phyloP scores from a whole-genome alignment of 2,329 filamentous ascomycete species.

The Tolypocladium album region DNA sequence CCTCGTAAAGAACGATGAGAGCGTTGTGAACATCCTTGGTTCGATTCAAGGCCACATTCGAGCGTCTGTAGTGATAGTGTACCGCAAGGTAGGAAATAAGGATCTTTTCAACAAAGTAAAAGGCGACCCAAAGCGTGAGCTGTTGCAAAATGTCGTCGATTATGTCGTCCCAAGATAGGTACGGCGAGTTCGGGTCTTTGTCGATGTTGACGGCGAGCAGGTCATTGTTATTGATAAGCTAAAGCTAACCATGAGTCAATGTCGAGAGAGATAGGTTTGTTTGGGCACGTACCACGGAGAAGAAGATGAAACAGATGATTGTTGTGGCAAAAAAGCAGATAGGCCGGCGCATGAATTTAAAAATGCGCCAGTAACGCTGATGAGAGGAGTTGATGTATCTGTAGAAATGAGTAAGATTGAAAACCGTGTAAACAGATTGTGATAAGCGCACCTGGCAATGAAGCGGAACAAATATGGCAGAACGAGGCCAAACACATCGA shows the following conservation, averaged over 20 bases:
- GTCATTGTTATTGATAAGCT: neutral
- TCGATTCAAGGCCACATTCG: neutral
- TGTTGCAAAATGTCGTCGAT: neutral
- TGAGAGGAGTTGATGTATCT: neutral
- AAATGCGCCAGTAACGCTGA: neutral
- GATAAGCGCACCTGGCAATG: neutral
- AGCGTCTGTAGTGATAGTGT: neutral
- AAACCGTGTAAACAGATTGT: too few relatives aligned
- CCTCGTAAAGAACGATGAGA: neutral
- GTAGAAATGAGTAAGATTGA: neutral
- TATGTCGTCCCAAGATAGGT: neutral
- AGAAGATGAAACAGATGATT: neutral
- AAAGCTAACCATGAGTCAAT: neutral
- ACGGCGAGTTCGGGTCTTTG: neutral
- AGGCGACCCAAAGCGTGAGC: neutral
- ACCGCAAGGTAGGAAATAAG: neutral
- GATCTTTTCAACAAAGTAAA: neutral
- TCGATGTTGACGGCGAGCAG: neutral
- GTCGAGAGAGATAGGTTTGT: neutral
- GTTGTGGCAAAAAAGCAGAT: neutral
- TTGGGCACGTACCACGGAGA: neutral
- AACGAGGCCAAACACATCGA: neutral
- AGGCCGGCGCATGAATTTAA: neutral
- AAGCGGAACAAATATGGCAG: neutral
- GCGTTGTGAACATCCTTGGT: neutral